phyloP scores from a whole-genome alignment of 139 green algal genomes.

The Limnomonas spitsbergensis region DNA sequence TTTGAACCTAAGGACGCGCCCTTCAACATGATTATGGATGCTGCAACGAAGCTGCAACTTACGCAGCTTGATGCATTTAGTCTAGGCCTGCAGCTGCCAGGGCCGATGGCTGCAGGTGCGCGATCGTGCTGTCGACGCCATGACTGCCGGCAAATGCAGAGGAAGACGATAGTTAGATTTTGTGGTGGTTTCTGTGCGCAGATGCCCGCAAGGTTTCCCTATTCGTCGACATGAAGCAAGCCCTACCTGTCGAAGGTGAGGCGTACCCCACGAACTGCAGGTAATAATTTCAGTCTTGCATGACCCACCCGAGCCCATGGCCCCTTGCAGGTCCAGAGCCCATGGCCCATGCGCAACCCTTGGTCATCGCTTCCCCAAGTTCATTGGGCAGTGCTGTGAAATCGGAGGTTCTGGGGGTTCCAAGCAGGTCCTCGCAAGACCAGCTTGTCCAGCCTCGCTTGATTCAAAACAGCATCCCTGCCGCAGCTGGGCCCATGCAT shows the following conservation, averaged over 20 bases:
- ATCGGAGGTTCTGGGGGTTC: not conserved
- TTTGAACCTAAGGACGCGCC: not conserved
- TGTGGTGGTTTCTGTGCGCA: not conserved
- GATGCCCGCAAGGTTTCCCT: not conserved
- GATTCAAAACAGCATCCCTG: not conserved
- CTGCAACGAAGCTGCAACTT: slow-evolving; percentile 11
- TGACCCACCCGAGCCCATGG: not conserved
- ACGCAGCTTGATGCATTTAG: not conserved
- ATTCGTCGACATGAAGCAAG: not conserved
- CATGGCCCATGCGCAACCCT: not conserved
- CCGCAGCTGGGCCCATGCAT: not conserved
- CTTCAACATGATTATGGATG: slow-evolving; percentile 11
- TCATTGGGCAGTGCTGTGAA: not conserved
- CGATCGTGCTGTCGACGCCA: not conserved
- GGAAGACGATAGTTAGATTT: not conserved
- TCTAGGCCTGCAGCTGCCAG: not conserved
- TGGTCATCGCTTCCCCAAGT: not conserved
- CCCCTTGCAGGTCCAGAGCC: not conserved
- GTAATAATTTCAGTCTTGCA: not conserved
- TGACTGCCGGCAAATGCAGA: not conserved
- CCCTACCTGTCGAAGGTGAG: not conserved
- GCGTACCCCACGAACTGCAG: not conserved
- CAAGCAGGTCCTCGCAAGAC: not conserved
- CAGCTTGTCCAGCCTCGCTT: not conserved
- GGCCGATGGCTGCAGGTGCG: not conserved